Percentiles rank a stretch among this genome's conserved stretches.
phyloP scores from a whole-genome alignment of 371 early-diverging fungal genomes.

The Syncephalis fuscata region DNA sequence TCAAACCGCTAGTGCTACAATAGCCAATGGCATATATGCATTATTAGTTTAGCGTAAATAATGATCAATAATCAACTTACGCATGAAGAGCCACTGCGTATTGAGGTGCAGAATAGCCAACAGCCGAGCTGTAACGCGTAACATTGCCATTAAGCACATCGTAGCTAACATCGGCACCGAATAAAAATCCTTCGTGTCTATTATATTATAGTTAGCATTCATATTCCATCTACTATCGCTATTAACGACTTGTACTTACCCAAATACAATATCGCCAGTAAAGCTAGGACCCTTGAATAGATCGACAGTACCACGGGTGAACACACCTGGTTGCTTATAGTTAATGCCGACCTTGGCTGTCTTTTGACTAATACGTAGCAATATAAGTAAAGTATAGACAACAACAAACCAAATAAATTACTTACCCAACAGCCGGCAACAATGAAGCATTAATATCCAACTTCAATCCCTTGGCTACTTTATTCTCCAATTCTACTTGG shows the following conservation, averaged over 20 bases:
- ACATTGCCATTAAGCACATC: slow-evolving; percentile 74
- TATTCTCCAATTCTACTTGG: slow-evolving; percentile 86
- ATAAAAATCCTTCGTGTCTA: slow-evolving; percentile 62
- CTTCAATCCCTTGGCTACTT: slow-evolving; percentile 61
- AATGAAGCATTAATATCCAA: slow-evolving; percentile 38
- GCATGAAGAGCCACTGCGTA: slow-evolving; percentile 79
- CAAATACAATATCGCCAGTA: slow-evolving; percentile 51
- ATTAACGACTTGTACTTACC: slow-evolving; percentile 7
- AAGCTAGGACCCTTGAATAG: slow-evolving; percentile 70
- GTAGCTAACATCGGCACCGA: slow-evolving; percentile 87
- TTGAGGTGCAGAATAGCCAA: slow-evolving; percentile 75
- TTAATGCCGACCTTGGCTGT: slow-evolving; percentile 52
- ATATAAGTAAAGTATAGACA: too few relatives aligned
- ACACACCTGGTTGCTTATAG: slow-evolving; percentile 70
- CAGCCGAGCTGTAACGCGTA: slow-evolving; percentile 67
- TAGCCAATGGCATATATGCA: too few relatives aligned
- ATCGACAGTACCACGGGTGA: slow-evolving; percentile 52
- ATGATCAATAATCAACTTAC: slow-evolving; percentile 35
- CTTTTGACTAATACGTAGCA: slow-evolving; percentile 25
- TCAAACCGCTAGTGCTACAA: slow-evolving; percentile 27
- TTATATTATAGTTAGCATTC: neutral
- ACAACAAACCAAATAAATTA: neutral
- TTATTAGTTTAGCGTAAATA: slow-evolving; percentile 25
- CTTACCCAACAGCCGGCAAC: slow-evolving; percentile 17
- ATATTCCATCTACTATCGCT: too few relatives aligned